Percentiles rank a stretch among this genome's conserved stretches.
Conservation (phyloP, 305 asterid genomes). For the Fraxinus albicans region DNA sequence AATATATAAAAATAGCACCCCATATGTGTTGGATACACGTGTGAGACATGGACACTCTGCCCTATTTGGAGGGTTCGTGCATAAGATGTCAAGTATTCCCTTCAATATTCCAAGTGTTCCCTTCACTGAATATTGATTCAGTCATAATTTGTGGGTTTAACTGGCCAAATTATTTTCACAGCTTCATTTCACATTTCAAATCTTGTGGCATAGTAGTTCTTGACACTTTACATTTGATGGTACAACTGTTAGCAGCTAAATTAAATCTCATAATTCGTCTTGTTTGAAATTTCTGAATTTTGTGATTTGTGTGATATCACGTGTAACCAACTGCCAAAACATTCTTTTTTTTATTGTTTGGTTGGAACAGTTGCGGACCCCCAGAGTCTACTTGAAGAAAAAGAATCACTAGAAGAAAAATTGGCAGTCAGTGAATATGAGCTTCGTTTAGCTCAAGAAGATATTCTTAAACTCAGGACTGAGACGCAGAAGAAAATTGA, state of each 20-base stretch:
- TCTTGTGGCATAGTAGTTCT: background rate
- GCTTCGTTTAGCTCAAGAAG: constrained; percentile 97
- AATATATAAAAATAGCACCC: background rate
- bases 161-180: background rate
- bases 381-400: constrained; percentile 88
- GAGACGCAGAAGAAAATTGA: constrained; percentile 70
- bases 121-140: background rate
- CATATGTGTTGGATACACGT: background rate
- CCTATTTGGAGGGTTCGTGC: background rate
- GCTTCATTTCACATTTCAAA: constrained; percentile 11
- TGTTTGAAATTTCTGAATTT: constrained; percentile 3
- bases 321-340: background rate
- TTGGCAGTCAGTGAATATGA: constrained; percentile 90
- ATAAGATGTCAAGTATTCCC: background rate
- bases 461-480: constrained; percentile 65
- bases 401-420: constrained; percentile 84
- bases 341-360: constrained; percentile 23
- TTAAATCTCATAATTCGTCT: constrained; percentile 5
- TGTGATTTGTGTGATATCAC: constrained; percentile 14
- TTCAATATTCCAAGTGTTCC: background rate
- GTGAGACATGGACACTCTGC: background rate
- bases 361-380: constrained; percentile 81
- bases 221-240: constrained; percentile 12
- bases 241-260: constrained; percentile 16
- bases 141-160: background rate